Conservation (phyloP, 176 grass and related monocot species). For the Rhynchospora pubera region DNA sequence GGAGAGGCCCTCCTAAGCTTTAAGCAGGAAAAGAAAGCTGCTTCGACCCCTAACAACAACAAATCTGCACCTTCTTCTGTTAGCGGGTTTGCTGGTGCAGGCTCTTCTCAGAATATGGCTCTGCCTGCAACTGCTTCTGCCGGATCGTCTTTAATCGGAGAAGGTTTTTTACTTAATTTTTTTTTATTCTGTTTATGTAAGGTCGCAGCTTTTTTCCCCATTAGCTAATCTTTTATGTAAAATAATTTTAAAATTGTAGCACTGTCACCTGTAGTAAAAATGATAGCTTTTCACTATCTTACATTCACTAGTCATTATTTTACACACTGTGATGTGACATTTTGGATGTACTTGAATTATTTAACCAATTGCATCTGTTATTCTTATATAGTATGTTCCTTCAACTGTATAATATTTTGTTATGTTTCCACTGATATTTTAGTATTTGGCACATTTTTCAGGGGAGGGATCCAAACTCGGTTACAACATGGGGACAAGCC, state of each 20-base stretch:
- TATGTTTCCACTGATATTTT: background rate
- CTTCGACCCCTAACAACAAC: slow-evolving; percentile 45
- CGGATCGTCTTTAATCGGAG: background rate
- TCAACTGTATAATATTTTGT: background rate
- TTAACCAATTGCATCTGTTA: background rate
- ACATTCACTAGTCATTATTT: background rate
- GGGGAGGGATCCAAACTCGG: slow-evolving; percentile 28
- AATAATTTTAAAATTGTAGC: background rate
- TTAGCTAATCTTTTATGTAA: background rate
- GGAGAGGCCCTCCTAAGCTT: slow-evolving; percentile 54
- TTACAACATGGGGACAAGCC: slow-evolving; percentile 31
- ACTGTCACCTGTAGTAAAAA: background rate
- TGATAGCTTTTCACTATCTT: background rate
- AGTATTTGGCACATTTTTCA: slow-evolving; percentile 28
- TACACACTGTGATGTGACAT: too few relatives aligned
- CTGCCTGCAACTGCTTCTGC: slow-evolving; percentile 19
- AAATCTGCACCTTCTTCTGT: background rate
- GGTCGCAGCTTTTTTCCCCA: background rate
- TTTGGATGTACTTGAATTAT: background rate
- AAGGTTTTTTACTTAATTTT: slow-evolving; percentile 1
- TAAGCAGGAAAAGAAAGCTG: slow-evolving; percentile 72
- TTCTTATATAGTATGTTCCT: background rate
- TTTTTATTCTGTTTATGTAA: background rate
- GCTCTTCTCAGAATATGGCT: slow-evolving; percentile 31
- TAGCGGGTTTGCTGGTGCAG: background rate